Conservation (phyloP, 1,284 basidiomycete species). For the Chalciporus piperatoides region DNA sequence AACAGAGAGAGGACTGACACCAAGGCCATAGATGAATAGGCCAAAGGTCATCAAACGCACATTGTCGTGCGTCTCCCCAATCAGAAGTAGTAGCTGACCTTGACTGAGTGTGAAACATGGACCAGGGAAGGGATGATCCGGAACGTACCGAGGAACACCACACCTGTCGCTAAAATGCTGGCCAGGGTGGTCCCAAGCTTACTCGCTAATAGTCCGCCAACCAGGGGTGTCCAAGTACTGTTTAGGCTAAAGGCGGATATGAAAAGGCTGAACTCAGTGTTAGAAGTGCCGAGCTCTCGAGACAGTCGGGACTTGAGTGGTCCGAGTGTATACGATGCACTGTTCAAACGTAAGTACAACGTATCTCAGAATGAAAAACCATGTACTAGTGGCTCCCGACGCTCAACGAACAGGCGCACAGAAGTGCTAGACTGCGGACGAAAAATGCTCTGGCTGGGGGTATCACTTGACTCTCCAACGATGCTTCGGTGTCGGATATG, state of each 20-base stretch:
- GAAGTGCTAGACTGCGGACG: constrained; percentile 57
- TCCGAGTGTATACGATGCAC: constrained; percentile 68
- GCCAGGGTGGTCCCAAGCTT: constrained; percentile 66
- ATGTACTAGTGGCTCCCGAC: constrained; percentile 74
- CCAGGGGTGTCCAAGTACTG: constrained; percentile 77
- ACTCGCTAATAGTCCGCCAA: constrained; percentile 65
- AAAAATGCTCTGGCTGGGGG: constrained; percentile 39
- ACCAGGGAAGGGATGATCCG: background rate
- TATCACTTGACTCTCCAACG: constrained; percentile 9
- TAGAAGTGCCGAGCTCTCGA: constrained; percentile 69
- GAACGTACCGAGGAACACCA: constrained; percentile 58
- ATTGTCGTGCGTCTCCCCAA: constrained; percentile 56
- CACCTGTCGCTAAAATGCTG: constrained; percentile 67
- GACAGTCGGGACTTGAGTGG: constrained; percentile 71
- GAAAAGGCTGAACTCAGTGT: constrained; percentile 73
- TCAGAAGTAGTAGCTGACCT: constrained; percentile 61
- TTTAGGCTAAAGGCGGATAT: constrained; percentile 74
- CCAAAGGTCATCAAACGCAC: constrained; percentile 66
- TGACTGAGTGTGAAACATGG: constrained; percentile 12
- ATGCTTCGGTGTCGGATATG: background rate
- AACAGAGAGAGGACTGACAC: constrained; percentile 71
- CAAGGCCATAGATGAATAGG: constrained; percentile 76
- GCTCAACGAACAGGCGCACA: constrained; percentile 73
- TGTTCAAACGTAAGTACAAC: constrained; percentile 26
- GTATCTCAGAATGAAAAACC: background rate